Percentiles rank a stretch among this genome's conserved stretches.
phyloP scores from a whole-genome alignment of 345 rosid genomes.

The Eucalyptus sideroxylon region DNA sequence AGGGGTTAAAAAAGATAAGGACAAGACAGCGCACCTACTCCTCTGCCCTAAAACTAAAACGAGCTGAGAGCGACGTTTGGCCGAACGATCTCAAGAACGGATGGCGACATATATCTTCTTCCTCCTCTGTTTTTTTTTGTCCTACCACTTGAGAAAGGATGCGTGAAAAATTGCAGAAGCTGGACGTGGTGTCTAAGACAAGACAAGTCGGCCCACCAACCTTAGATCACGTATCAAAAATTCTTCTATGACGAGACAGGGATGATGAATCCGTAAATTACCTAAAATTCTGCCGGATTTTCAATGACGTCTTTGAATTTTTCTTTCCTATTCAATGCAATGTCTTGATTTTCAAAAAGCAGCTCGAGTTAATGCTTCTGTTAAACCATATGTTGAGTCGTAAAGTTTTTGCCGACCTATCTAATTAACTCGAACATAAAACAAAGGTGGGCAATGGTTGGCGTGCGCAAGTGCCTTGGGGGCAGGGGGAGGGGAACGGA shows the following conservation, averaged over 20 bases:
- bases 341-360: background rate
- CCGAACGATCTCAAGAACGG: background rate
- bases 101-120: background rate
- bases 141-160: background rate
- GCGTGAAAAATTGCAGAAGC: background rate
- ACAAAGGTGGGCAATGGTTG: background rate
- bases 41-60: background rate
- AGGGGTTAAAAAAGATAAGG: background rate
- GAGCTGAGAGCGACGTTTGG: background rate
- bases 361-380: background rate
- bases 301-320: background rate
- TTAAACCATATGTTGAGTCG: background rate
- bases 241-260: background rate
- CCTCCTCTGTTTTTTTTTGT: too few species aligned
- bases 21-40: background rate
- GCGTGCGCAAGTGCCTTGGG: fast-evolving
- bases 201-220: background rate
- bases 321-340: background rate
- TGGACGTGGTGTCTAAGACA: background rate
- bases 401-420: background rate
- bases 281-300: background rate
- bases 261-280: background rate
- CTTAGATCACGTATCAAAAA: background rate
- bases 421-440: background rate
- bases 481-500: too few species aligned